Base-by-base conservation (phyloP, 2,329 filamentous ascomycete species). In the Aspergillus cejpii region DNA sequence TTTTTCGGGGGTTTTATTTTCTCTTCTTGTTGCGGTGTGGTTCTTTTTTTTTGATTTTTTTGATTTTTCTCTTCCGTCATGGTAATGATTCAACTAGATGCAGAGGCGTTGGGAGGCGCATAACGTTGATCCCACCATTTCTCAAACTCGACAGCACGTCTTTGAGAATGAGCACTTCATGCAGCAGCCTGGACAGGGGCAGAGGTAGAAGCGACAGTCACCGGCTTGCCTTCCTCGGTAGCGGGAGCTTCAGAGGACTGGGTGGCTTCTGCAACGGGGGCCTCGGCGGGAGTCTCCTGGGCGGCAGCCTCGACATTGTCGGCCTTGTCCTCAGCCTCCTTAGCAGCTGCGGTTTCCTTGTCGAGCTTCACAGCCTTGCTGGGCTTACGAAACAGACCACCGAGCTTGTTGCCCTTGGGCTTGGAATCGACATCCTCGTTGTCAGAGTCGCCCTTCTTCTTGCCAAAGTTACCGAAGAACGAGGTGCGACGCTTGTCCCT, bases 401-500 rank as follows among this genome's bases (percentile, higher is more conserved):
- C 70, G 31, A 74, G 65, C 60, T 71, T 70, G 57, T 64, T 66
- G 50, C 53, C 50, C 60, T 67, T 65, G 56, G 65, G 56, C 64
- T 73, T 72, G 48, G 63, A 52, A 57, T 73, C 70, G 33, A 62
- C 67, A 49, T 76, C 68, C 53, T 72, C 69, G 49, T 67, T 64
- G 57, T 75, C 74, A 8, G 67, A 64, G n/a, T 69, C 65, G 51
- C 74, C 60, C 62, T 73, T 75, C 66, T 72, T 72, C 62, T 71
- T 65, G 47, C 72, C 70, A 46, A 77, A 71, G 62, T 69, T 74
- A 53, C 72, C 72, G 62, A 79, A 79, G 62, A 72, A 70, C 58
- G 74, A 79, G 57, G 69, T 72, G 60, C 69, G 73, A 53, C 71
- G 74, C 66, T 74, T 72, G 51, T 71, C 67, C 60, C 73, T 71